Evolutionary conservation across 2,329 filamentous ascomycete genomes (phyloP).

Genomic region (Neoscytalidium dimidiatum): DNA sequence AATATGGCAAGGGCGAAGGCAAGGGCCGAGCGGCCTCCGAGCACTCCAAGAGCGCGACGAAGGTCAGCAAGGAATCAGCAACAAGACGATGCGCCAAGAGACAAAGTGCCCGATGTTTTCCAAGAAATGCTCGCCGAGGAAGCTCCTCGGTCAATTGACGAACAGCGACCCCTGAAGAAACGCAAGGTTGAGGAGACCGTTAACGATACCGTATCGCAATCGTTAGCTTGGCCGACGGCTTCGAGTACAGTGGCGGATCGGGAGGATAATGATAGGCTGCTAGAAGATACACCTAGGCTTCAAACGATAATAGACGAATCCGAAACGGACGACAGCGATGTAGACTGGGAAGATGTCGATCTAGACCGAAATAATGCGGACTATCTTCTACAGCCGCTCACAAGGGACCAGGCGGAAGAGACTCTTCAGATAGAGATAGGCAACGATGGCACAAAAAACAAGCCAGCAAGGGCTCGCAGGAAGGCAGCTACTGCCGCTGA

Average conservation of each 20-base stretch:
- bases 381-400: constrained; percentile 23
- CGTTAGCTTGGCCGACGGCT: background rate
- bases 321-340: constrained; percentile 55
- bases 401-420: constrained; percentile 36
- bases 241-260: constrained; percentile 18
- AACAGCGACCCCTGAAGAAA: constrained; percentile 40
- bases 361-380: constrained; percentile 30
- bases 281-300: constrained; percentile 27
- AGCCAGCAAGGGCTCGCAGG: constrained; percentile 42
- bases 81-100: constrained; percentile 18
- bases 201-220: background rate
- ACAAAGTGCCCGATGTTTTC: constrained; percentile 45
- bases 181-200: constrained; percentile 21
- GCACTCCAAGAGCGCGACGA: background rate
- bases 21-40: background rate
- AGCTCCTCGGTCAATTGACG: constrained; percentile 33
- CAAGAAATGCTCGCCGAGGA: constrained; percentile 49
- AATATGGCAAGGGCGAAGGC: constrained; percentile 15
- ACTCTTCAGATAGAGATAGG: constrained; percentile 43
- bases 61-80: constrained; percentile 1
- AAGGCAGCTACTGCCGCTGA: constrained; percentile 59
- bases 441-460: constrained; percentile 31
- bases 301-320: constrained; percentile 48
- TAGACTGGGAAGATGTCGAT: constrained; percentile 64
- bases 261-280: constrained; percentile 25